These are phyloP conservation scores for Chaetomium olivaceum DNA, from an alignment of 2,329 filamentous ascomycete genomes.

Conservation along the genomic window DNA sequence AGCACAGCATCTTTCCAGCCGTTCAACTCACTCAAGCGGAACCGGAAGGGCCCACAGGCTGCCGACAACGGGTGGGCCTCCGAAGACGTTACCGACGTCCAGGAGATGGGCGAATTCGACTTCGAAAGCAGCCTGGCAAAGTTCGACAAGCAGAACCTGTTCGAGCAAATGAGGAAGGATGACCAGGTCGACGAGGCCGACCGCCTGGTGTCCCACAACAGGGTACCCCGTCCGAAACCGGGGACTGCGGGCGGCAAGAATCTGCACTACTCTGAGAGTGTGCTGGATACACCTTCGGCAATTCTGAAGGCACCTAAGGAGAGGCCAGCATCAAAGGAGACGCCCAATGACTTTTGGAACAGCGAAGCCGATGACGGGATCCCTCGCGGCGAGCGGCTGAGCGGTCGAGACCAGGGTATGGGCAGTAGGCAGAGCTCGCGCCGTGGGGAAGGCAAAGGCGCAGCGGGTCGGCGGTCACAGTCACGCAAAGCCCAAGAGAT, in stretches of 20 bases:
- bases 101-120: conserved; percentile 92
- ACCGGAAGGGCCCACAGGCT: conserved; percentile 46
- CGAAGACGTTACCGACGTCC: conserved; percentile 91
- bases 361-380: conserved; percentile 69
- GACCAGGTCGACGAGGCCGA: conserved; percentile 87
- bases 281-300: conserved; percentile 64
- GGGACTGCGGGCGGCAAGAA: conserved; percentile 84
- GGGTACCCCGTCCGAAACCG: conserved; percentile 60
- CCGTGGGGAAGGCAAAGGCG: conserved; percentile 55
- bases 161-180: conserved; percentile 86
- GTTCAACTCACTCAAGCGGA: conserved; percentile 61
- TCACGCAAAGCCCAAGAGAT: conserved; percentile 57
- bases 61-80: conserved; percentile 87
- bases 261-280: conserved; percentile 86
- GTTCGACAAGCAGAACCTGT: conserved; percentile 90
- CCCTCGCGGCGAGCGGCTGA: conserved; percentile 48
- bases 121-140: conserved; percentile 87
- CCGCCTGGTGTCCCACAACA: conserved; percentile 88
- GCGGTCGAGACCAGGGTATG: conserved; percentile 54
- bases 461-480: conserved; percentile 52
- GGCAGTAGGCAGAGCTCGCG: conserved; percentile 53
- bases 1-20: conserved; percentile 64
- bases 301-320: conserved; percentile 38
- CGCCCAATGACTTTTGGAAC: conserved; percentile 64
- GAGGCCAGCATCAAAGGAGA: conserved; percentile 36